phyloP scores from a whole-genome alignment of 2,329 filamentous ascomycete genomes.

The Bipolaris cookei region DNA sequence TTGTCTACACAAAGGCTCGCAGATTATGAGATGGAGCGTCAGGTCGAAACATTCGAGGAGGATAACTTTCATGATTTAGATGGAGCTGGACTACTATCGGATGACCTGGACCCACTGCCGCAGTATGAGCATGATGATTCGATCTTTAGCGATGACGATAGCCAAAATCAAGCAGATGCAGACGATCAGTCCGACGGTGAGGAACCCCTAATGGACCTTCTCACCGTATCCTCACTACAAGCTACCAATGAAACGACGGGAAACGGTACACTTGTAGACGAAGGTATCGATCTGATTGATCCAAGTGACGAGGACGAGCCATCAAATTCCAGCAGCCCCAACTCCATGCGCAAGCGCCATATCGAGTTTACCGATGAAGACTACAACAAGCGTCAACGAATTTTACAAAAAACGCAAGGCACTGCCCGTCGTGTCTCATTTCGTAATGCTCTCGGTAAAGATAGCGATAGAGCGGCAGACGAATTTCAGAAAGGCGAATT shows the following conservation, averaged over 20 bases:
- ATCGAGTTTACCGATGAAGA: slow-evolving; percentile 14
- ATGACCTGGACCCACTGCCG: background rate
- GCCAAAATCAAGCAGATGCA: slow-evolving; percentile 36
- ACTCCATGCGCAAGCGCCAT: slow-evolving; percentile 29
- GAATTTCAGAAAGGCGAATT: slow-evolving; percentile 6
- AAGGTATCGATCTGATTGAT: slow-evolving; percentile 29
- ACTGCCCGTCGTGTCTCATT: slow-evolving; percentile 20
- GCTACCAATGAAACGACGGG: slow-evolving; percentile 6
- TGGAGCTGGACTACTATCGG: background rate
- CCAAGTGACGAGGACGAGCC: slow-evolving; percentile 21
- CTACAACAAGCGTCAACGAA: slow-evolving; percentile 23
- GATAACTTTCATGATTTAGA: background rate
- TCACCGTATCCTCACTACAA: slow-evolving; percentile 36
- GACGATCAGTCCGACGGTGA: slow-evolving; percentile 28
- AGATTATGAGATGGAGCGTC: slow-evolving; percentile 12
- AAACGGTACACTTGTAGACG: slow-evolving; percentile 23
- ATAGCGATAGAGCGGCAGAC: background rate
- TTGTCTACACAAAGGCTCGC: slow-evolving; percentile 47
- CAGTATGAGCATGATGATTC: slow-evolving; percentile 11
- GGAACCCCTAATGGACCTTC: slow-evolving; percentile 38
- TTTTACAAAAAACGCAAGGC: slow-evolving; percentile 13
- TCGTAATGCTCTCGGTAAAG: slow-evolving; percentile 12
- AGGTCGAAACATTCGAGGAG: background rate
- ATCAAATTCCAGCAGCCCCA: slow-evolving; percentile 7
- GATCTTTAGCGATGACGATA: slow-evolving; percentile 18